These are phyloP conservation scores for Agrocybe chaxingu DNA, from an alignment of 768 basidiomycete genomes.

Conservation along the genomic window DNA sequence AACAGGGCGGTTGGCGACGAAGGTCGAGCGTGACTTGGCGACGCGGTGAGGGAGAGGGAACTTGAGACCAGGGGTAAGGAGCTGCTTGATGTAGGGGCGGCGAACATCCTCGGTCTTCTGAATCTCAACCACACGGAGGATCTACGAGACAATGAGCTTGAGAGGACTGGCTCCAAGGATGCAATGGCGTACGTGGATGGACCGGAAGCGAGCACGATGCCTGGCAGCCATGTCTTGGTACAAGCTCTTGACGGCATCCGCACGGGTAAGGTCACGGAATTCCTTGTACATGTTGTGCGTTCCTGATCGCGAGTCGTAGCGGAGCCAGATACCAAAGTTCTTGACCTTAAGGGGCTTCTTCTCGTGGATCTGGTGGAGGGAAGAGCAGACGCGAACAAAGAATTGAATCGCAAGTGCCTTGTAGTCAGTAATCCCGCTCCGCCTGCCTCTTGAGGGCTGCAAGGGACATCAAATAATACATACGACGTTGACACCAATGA, in stretches of 20 bases:
- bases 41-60: slow-evolving; percentile 97
- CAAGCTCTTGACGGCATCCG: slow-evolving; percentile 92
- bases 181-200: slow-evolving; percentile 77
- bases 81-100: slow-evolving; percentile 97
- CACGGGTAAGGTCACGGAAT: slow-evolving; percentile 93
- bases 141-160: slow-evolving; percentile 41
- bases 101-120: slow-evolving; percentile 89
- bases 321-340: slow-evolving; percentile 99
- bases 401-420: slow-evolving; percentile 18
- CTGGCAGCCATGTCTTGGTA: slow-evolving; percentile 99
- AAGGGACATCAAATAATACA: slow-evolving; percentile 69
- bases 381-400: slow-evolving; percentile 23
- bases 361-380: slow-evolving; percentile 80
- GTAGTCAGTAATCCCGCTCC: slow-evolving; percentile 62
- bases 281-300: slow-evolving; percentile 99
- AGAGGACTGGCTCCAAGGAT: not conserved
- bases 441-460: slow-evolving; percentile 86
- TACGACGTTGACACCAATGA: slow-evolving; percentile 97
- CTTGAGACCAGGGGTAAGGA: slow-evolving; percentile 84
- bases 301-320: slow-evolving; percentile 98
- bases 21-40: slow-evolving; percentile 72
- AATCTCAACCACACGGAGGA: slow-evolving; percentile 96
- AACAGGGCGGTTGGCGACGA: slow-evolving; percentile 71
- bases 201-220: slow-evolving; percentile 98
- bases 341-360: slow-evolving; percentile 98